Evolutionary conservation across 768 basidiomycete species (phyloP).

Genomic region (Leccinum imitatum): DNA sequence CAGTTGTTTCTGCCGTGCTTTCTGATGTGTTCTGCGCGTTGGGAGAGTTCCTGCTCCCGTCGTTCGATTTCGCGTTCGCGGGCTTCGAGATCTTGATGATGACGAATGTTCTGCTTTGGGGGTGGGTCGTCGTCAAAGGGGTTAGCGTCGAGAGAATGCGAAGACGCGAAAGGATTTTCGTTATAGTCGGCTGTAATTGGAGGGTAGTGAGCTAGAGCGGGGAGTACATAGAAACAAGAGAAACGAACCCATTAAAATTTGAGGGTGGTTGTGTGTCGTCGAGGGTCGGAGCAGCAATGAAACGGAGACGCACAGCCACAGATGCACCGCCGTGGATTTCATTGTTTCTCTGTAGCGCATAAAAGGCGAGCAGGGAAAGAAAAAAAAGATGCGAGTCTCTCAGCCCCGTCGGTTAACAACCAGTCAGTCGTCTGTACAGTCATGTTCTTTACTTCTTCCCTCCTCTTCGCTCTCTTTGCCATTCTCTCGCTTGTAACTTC

Average conservation of each 20-base stretch:
- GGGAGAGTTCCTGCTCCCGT: slow-evolving; percentile 71
- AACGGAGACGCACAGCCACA: slow-evolving; percentile 1
- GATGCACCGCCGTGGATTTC: not conserved
- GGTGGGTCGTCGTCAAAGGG: slow-evolving; percentile 85
- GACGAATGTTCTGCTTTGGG: slow-evolving; percentile 38
- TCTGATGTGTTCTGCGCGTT: slow-evolving; percentile 67
- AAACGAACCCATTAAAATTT: slow-evolving; percentile 27
- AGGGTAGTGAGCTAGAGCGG: slow-evolving; percentile 5
- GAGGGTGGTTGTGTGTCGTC: slow-evolving; percentile 1
- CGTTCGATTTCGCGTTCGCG: slow-evolving; percentile 81
- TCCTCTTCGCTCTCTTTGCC: slow-evolving; percentile 55
- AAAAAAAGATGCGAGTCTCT: not conserved
- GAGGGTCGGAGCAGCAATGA: not conserved
- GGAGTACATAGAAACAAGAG: not conserved
- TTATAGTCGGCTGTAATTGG: slow-evolving; percentile 31
- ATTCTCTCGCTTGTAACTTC: slow-evolving; percentile 50
- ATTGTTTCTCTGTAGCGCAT: not conserved
- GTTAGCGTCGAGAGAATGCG: slow-evolving; percentile 82
- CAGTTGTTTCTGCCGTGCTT: slow-evolving; percentile 88
- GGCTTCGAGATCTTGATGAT: slow-evolving; percentile 69
- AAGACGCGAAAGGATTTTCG: slow-evolving; percentile 83
- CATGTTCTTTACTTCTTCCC: slow-evolving; percentile 32
- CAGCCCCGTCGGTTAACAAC: not conserved
- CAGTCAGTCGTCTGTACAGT: slow-evolving; percentile 1
- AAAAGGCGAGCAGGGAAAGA: not conserved